A percentile compares a stretch with the other conserved stretches of the same genome.
phyloP scores from a whole-genome alignment of 495 filamentous ascomycete genomes.

The Aspergillus wentii region DNA sequence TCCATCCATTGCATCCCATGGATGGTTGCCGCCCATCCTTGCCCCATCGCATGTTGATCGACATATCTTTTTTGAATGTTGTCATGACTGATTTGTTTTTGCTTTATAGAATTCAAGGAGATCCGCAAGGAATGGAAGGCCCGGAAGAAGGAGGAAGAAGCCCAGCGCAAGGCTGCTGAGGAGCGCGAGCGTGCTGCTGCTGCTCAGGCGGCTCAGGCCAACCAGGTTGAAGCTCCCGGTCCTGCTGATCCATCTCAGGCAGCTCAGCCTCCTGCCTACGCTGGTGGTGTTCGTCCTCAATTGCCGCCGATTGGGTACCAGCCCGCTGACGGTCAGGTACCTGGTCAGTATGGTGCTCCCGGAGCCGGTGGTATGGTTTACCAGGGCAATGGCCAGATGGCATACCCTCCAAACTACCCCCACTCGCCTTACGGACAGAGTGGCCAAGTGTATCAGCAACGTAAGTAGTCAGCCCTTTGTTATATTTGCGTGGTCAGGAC shows the following conservation, averaged over 20 bases:
- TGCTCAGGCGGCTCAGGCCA: constrained; percentile 45
- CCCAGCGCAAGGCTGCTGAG: constrained; percentile 81
- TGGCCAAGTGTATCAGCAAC: constrained; percentile 74
- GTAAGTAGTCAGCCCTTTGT: constrained; percentile 49
- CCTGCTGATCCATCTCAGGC: constrained; percentile 54
- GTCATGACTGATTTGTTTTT: constrained; percentile 4
- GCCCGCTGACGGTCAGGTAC: constrained; percentile 56
- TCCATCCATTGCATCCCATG: neutral
- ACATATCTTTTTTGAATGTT: constrained; percentile 8
- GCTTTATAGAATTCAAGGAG: constrained; percentile 85
- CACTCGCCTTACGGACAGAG: constrained; percentile 70
- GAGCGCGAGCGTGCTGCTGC: constrained; percentile 72
- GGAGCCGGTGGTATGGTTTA: constrained; percentile 49
- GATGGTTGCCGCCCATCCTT: too few species aligned
- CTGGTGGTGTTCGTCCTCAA: constrained; percentile 58
- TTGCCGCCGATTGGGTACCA: constrained; percentile 86
- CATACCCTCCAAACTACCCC: constrained; percentile 62
- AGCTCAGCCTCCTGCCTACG: constrained; percentile 52
- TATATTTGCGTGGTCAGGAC: constrained; percentile 20
- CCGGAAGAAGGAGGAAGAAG: constrained; percentile 98
- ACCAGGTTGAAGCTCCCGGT: constrained; percentile 52
- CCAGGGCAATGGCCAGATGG: constrained; percentile 65
- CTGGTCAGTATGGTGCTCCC: constrained; percentile 63
- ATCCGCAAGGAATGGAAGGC: constrained; percentile 99
- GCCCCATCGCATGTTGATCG: neutral